Base-by-base conservation (phyloP, 306 rosid species). In the Cucumis cinereus region DNA sequence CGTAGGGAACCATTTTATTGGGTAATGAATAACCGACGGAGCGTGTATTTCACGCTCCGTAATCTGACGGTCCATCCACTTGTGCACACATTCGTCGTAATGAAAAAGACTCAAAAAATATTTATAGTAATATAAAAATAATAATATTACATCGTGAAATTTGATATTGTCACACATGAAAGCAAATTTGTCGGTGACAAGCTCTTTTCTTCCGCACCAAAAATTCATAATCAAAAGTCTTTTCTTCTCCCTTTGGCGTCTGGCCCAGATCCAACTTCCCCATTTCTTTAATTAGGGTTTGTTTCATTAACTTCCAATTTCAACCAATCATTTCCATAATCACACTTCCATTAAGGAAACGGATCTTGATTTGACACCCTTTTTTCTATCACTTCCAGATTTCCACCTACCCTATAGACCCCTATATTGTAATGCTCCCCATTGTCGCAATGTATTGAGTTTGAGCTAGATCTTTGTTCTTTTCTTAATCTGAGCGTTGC, bases 401-500 rank as follows among this genome's bases (percentile, higher is more conserved):
- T 40, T 61, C 73, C 43, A 5, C 59, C 72, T 57, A 8, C 49
- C 61, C 80, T n/a, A 16, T 1, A 8, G 19, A 24, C 33, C 43
- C 16, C 52, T 45, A 4, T 40, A 45, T 57, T 47, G 17, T 40
- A 20, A 47, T 50, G 30, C 50, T 52, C 36, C 38, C 49, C 80
- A 50, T 33, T 64, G 64, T 12, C 12, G 26, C 82, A 74, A 81
- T 77, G 85, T 52, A 16, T 78, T 36, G 26, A 38, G 61, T 62
- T 58, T 81, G 81, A 81, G 20, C 30, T 75, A 81, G 90, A 91
- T 86, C 86, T 79, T 80, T 36, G 50, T 47, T 56, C 70, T 19
- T 73, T 13, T 2, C 22, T 16, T 23, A 12, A 10, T 74, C 52
- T 10, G 11, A 54, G 36, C 77, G 35, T 74, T 6, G 41, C 59